A percentile compares a stretch with the other conserved stretches of the same genome.
Conservation (phyloP, 129 eudicot genomes). For the Calendula officinalis region DNA sequence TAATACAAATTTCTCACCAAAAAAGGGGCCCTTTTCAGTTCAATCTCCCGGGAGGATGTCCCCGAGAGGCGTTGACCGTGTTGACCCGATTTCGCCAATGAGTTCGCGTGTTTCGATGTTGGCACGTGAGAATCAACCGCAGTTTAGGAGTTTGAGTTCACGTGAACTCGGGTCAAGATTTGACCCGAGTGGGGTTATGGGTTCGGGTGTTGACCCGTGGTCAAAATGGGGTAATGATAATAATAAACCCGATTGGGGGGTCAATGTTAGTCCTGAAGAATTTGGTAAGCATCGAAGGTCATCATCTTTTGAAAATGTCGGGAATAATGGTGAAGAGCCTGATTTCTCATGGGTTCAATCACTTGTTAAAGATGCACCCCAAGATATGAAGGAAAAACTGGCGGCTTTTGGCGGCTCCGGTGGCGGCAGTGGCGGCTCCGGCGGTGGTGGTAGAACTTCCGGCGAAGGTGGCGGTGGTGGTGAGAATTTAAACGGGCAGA, state of each 20-base stretch:
- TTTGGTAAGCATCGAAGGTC: constrained; percentile 54
- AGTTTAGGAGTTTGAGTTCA: constrained; percentile 76
- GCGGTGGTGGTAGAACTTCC: background rate
- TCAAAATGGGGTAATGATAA: constrained; percentile 51
- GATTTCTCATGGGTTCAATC: constrained; percentile 93
- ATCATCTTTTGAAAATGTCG: constrained; percentile 57
- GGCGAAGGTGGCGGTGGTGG: constrained; percentile 17
- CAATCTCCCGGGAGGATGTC: constrained; percentile 73
- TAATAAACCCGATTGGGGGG: constrained; percentile 62
- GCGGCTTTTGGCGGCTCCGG: constrained; percentile 20
- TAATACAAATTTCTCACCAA: constrained; percentile 65
- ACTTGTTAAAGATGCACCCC: constrained; percentile 76
- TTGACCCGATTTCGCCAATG: constrained; percentile 82
- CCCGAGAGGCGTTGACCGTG: constrained; percentile 58
- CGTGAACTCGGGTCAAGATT: constrained; percentile 70
- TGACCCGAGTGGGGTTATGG: constrained; percentile 23
- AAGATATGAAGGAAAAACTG: constrained; percentile 48
- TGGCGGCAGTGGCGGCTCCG: constrained; percentile 9
- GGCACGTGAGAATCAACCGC: constrained; percentile 61
- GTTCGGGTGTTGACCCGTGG: constrained; percentile 43
- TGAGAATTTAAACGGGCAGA: constrained; percentile 23
- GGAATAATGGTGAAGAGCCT: constrained; percentile 61
- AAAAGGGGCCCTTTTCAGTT: constrained; percentile 42
- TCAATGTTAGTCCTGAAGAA: constrained; percentile 33
- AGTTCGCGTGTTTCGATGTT: constrained; percentile 62